phyloP scores from a whole-genome alignment of 148 eudicot species.

The Vaccinium macrocarpon region DNA sequence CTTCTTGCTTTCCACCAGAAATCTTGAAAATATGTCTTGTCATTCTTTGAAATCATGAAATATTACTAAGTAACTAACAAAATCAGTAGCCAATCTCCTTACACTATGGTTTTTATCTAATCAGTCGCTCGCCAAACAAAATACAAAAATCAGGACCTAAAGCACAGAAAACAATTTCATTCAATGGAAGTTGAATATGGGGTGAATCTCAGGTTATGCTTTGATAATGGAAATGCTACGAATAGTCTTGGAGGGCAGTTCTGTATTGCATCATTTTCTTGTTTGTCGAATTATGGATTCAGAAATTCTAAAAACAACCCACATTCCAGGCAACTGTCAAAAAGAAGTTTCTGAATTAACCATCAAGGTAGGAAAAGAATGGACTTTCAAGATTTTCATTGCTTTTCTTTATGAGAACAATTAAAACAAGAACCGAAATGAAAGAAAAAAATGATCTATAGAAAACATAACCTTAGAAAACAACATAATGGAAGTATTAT shows the following conservation, averaged over 20 bases:
- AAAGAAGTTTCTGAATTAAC: background rate
- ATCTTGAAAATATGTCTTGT: slow-evolving; percentile 63
- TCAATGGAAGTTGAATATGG: background rate
- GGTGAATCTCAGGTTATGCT: background rate
- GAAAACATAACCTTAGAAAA: background rate
- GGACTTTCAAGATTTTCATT: background rate
- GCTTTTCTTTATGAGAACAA: background rate
- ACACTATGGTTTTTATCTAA: background rate
- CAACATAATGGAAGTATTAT: no score
- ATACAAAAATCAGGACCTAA: background rate
- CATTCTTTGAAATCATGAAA: slow-evolving; percentile 32
- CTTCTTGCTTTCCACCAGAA: slow-evolving; percentile 51
- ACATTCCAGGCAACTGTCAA: background rate
- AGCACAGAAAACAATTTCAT: background rate
- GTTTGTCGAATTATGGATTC: background rate
- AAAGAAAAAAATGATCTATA: background rate
- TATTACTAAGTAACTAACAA: background rate
- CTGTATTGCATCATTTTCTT: background rate
- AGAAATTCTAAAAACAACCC: background rate
- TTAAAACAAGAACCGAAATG: background rate
- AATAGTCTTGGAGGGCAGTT: background rate
- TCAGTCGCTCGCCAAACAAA: background rate
- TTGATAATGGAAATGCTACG: background rate
- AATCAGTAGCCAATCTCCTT: background rate
- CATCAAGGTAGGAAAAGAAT: background rate